Base-by-base conservation (phyloP, 306 rosid species). In the Herpetospermum pedunculosum region DNA sequence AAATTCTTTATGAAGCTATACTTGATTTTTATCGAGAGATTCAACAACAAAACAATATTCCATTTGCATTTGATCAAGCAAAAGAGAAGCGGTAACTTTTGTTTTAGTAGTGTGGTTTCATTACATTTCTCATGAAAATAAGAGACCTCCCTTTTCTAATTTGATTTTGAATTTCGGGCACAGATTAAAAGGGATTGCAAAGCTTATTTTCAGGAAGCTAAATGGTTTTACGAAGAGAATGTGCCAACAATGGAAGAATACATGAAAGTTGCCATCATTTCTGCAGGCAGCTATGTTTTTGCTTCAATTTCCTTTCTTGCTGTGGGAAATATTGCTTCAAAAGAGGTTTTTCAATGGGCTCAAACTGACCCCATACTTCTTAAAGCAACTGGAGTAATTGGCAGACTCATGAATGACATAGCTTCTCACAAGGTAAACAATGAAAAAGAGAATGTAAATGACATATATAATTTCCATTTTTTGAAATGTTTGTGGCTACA, bases 211-310 rank as follows among this genome's bases (percentile, higher is more conserved):
- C 9, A 6, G 16, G 67, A 59, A 16, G 41, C 67, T 5, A 59
- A 6, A 30, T 59, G 67, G 67, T 59, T 30, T 29, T 19, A 87
- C 32, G 49, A 57, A 8, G 72, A 78, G 18, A 29, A 64, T 47
- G 18, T 49, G 0, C 88, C 85, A 52, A 80, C 69, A 21, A 8
- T 70, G 16, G 87, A 87, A 6, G 85, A 87, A 72, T 84, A 60
- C 2, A 60, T 60, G 69, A 9, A 60, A 18, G 43, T 60, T 32
- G 43, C 44, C 10, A 35, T 2, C 76, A 67, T 4, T 34, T 9
- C 4, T 52, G 48, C 75, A 21, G 4, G 10, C 50, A n/a, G 15
- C 75, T 8, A 28, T 41, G 2, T 79, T 35, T 32, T 73, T 73
- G n/a, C 38, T 64, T 1, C 21, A 52, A 37, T 5, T 60, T 32